Conservation (phyloP, 345 rosid species). For the Dipteronia dyeriana region DNA sequence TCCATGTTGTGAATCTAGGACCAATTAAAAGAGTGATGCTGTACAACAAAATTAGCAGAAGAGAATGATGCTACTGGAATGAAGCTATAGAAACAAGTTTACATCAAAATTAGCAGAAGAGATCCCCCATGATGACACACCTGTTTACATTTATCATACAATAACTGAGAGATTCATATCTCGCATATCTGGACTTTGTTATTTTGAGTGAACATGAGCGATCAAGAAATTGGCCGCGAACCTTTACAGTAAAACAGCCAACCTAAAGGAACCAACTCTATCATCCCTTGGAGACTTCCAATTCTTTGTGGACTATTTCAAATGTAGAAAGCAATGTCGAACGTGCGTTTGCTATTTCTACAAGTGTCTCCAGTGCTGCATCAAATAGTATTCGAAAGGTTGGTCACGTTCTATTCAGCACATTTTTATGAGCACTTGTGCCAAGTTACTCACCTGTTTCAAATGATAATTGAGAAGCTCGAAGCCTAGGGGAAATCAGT, state of each 20-base stretch:
- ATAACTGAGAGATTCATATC: too few relatives aligned
- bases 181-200: not conserved
- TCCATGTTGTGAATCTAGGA: not conserved
- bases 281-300: slow-evolving; percentile 34
- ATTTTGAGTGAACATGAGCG: not conserved
- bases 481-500: slow-evolving; percentile 88
- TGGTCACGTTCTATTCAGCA: not conserved
- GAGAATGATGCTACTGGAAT: not conserved
- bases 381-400: not conserved
- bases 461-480: slow-evolving; percentile 76
- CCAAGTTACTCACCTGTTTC: slow-evolving; percentile 63
- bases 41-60: too few relatives aligned
- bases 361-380: slow-evolving; percentile 77
- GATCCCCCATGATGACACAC: not conserved
- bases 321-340: slow-evolving; percentile 55
- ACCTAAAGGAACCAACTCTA: slow-evolving; percentile 19
- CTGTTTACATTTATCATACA: too few relatives aligned
- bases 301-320: slow-evolving; percentile 40
- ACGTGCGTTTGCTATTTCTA: slow-evolving; percentile 77
- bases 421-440: slow-evolving; percentile 10
- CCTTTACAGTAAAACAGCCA: not conserved
- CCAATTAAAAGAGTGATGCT: not conserved
- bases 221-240: not conserved
- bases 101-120: not conserved
- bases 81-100: not conserved